These are phyloP conservation scores for Trichoderma lentiforme DNA, from an alignment of 2,329 filamentous ascomycete genomes.

Conservation along the genomic window DNA sequence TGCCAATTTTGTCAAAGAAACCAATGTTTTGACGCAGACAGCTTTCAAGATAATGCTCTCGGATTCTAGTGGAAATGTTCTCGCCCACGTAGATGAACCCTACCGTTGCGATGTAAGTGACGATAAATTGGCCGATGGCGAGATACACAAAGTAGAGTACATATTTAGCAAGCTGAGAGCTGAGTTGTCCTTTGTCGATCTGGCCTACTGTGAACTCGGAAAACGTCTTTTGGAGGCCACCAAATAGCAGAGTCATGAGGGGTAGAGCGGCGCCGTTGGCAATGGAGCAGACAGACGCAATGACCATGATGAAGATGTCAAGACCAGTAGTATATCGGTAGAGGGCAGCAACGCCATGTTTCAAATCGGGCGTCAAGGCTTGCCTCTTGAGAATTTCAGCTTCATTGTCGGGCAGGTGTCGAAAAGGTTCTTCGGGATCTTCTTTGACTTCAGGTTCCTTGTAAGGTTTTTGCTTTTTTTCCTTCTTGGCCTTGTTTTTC, in stretches of 20 bases:
- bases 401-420: slow-evolving; percentile 63
- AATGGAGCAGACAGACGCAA: slow-evolving; percentile 64
- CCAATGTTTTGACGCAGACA: slow-evolving; percentile 87
- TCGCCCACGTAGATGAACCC: slow-evolving; percentile 88
- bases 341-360: slow-evolving; percentile 61
- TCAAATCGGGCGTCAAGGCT: slow-evolving; percentile 60
- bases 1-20: slow-evolving; percentile 89
- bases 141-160: slow-evolving; percentile 86
- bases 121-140: slow-evolving; percentile 74
- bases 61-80: slow-evolving; percentile 73
- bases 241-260: slow-evolving; percentile 79
- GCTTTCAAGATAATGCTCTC: slow-evolving; percentile 77
- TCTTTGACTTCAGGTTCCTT: slow-evolving; percentile 24
- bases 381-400: slow-evolving; percentile 65
- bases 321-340: slow-evolving; percentile 67
- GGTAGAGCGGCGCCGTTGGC: slow-evolving; percentile 72
- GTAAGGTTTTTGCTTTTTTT: slow-evolving; percentile 13
- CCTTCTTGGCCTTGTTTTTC: neutral
- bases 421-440: slow-evolving; percentile 52
- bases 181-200: slow-evolving; percentile 54
- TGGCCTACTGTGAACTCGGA: slow-evolving; percentile 45
- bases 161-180: slow-evolving; percentile 55
- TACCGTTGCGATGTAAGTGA: slow-evolving; percentile 75
- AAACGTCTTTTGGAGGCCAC: slow-evolving; percentile 70
- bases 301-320: slow-evolving; percentile 60